Evolutionary conservation across 148 eudicot species (phyloP), one percentile per base, ranked within the genome.

Genomic region (Camellia sinensis): DNA sequence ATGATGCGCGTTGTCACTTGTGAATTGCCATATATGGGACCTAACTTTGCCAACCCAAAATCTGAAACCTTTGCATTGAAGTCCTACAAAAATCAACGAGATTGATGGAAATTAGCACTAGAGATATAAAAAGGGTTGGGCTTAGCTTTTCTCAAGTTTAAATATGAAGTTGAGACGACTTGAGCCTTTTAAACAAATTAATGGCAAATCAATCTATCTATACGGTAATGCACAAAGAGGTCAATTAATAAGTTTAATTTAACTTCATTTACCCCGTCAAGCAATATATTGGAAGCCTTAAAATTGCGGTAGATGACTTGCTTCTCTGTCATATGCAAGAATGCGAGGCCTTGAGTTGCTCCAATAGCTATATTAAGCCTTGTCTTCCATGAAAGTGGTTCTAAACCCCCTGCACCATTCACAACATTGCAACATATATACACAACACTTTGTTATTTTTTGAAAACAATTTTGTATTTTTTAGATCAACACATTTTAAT

Each of bases 1-100:
- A 88, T 79, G n/a, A 88, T 87, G 76, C 86, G 86, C 1, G 90
- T 88, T 45, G 86, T 88, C 12, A 88, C 86, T 18, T 88, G 90
- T 18, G 90, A 84, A 22, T 41, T 80, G 50, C 83, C 90, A n/a
- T 78, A 15, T n/a, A 82, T 48, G 44, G 90, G 90, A 48, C 88
- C 88, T 37, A 84, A 12, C 79, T 88, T 88, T 11, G 90, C 90
- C 22, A 88, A 67, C 44, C 90, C 90, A 52, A 88, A 88, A 80
- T 88, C 90, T 6, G 90, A 86, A 4, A 88, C 84, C 75, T 88
- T 88, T 11, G 88, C 90, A 18, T 43, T 67, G 74, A 44, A 88
- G 44, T 75, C 70, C 90, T 88, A 76, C 15, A 50, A 43, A 22
- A 67, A 79, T 45, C 7, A 64, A 22, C 15, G 10, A 37, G 3